Percentiles rank a stretch among this genome's conserved stretches.
phyloP scores from a whole-genome alignment of 306 rosid species.

The Pueraria montana region DNA sequence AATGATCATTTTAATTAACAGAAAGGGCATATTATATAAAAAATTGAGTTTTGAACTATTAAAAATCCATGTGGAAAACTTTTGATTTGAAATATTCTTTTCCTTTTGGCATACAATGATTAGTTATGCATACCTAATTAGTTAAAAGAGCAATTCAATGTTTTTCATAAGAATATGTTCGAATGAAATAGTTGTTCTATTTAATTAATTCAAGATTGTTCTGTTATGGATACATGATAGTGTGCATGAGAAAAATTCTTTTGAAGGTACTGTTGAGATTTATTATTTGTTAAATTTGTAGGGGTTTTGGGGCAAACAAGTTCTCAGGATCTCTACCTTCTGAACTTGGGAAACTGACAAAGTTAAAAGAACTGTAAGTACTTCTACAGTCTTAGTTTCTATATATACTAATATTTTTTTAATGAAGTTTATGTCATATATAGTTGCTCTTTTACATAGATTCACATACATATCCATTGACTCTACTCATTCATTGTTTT shows the following conservation, averaged over 20 bases:
- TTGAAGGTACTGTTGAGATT: not conserved
- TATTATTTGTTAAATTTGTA: conserved; percentile 49
- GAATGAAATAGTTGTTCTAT: not conserved
- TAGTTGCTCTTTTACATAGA: too few species aligned
- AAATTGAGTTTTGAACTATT: not conserved
- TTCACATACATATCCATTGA: too few species aligned
- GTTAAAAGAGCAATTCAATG: not conserved
- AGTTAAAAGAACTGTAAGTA: conserved; percentile 69
- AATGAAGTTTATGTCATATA: too few species aligned
- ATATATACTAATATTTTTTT: too few species aligned
- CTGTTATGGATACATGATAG: too few species aligned
- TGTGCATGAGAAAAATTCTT: not conserved
- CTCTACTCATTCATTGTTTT: too few species aligned
- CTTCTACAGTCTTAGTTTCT: conserved; percentile 12
- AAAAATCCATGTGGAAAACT: not conserved
- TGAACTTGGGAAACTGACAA: conserved; percentile 71
- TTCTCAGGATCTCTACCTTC: conserved; percentile 80
- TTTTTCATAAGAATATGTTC: not conserved
- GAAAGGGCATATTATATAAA: too few species aligned
- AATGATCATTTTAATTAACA: not conserved
- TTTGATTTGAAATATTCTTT: too few species aligned
- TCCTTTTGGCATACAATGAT: too few species aligned
- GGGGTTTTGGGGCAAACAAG: conserved; percentile 67
- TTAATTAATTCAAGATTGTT: not conserved
- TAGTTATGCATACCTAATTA: too few species aligned